Conservation (phyloP, 306 rosid genomes). For the Urtica urens region DNA sequence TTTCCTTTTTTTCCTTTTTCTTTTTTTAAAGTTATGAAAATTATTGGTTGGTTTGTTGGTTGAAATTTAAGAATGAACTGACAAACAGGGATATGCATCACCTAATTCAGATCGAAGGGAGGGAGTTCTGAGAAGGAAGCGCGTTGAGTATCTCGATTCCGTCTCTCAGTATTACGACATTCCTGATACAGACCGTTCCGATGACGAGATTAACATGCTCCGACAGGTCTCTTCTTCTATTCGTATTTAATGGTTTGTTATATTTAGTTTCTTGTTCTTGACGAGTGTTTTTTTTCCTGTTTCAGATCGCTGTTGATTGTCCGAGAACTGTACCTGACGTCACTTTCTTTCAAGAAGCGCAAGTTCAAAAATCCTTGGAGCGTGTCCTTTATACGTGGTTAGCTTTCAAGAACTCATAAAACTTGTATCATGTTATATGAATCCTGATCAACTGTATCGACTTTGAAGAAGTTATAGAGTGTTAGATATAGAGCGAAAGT, state of each 20-base stretch:
- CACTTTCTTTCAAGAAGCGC: slow-evolving; percentile 67
- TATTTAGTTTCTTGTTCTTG: slow-evolving; percentile 8
- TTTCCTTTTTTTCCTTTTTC: too few relatives aligned
- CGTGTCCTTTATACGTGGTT: slow-evolving; percentile 89
- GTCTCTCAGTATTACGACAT: slow-evolving; percentile 82
- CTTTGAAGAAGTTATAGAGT: too few relatives aligned
- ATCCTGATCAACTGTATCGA: too few relatives aligned
- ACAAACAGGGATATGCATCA: slow-evolving; percentile 99
- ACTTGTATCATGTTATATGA: too few relatives aligned
- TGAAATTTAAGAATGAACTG: slow-evolving; percentile 66
- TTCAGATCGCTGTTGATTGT: slow-evolving; percentile 82
- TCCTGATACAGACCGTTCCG: slow-evolving; percentile 83
- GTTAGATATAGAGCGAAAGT: too few relatives aligned
- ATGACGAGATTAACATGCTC: slow-evolving; percentile 93
- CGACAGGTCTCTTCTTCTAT: slow-evolving; percentile 57
- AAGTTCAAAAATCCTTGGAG: slow-evolving; percentile 90
- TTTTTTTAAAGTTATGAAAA: too few relatives aligned
- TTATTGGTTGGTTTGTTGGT: slow-evolving; percentile 25
- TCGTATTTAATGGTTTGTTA: slow-evolving; percentile 12
- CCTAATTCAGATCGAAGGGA: slow-evolving; percentile 99
- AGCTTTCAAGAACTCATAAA: slow-evolving; percentile 16
- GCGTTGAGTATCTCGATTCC: slow-evolving; percentile 83
- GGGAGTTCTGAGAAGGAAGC: slow-evolving; percentile 86
- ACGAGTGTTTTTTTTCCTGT: slow-evolving; percentile 11
- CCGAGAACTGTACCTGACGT: slow-evolving; percentile 97